Evolutionary conservation across 495 filamentous ascomycete species (phyloP), one percentile per base, ranked within the genome.

Genomic region (Talaromyces stipitatus): DNA sequence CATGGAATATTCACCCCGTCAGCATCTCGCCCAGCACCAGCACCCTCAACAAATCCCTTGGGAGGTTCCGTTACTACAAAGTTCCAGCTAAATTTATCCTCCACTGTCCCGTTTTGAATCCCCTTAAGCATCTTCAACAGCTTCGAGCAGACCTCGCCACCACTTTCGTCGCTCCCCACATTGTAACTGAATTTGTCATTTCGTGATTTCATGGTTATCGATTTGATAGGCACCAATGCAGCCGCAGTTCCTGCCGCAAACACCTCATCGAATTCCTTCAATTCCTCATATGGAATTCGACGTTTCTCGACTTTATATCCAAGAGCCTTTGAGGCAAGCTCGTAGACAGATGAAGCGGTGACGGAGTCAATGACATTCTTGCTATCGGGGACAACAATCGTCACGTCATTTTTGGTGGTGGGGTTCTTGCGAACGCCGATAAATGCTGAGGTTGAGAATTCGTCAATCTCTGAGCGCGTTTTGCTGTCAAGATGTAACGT

Each of bases 221-320:
- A 91, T 53, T 85, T 84, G 65, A 98, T 90, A 1, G 94, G 94
- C 9, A 97, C 91, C 43, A 98, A 74, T 1, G 90, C 89, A 0
- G 92, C 94, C 4, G 94, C 94, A 1, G 94, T 98, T 0, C 94
- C 94, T 1, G 90, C 91, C 3, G 92, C 94, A 72, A 96, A 80
- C 18, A 98, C 85, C 69, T 98, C 94, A 46, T 76, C 77, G 72
- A 97, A 97, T 6, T 71, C 66, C 12, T 72, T 66, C 8, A 97
- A 74, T 60, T 98, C 92, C n/a, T 82, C 77, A 69, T 92, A 92
- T 59, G 82, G 80, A 66, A 95, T 87, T 75, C 78, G 61, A 32
- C 85, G 67, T 60, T 73, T 76, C 68, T 90, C 87, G 4, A 88
- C 83, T 45, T 74, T 77, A 79, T 83, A 91, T 0, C 88, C 87